Base-by-base conservation (phyloP, 2,329 filamentous ascomycete genomes). In the Uncinocarpus reesii region DNA sequence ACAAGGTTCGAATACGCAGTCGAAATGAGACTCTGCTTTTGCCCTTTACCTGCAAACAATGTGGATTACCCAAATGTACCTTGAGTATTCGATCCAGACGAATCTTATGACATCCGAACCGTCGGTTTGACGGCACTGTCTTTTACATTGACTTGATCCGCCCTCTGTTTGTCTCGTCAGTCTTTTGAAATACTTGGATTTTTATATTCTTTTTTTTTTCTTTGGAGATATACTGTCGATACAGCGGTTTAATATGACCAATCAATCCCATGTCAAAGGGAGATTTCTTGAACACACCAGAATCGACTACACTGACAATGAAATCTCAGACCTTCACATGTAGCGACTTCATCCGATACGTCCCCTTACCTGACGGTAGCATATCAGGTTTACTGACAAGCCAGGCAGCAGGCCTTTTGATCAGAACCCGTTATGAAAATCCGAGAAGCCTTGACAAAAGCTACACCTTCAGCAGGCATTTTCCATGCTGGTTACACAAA, bases 1-100 rank as follows among this genome's bases (percentile, higher is more conserved):
- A 37, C 46, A 48, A 43, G 49, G 29, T 26, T 41, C 45, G 7
- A 34, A 32, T 34, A 24, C 24, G 4, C 35, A 32, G 26, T 47
- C 36, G 11, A 47, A 41, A 41, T 47, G 26, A 41, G 13, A 26
- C 2, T 2, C 13, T 26, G 23, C 21, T 13, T 5, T 7, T 2
- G 8, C 8, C 21, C 7, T 26, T 20, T 26, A 16, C 35, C 34
- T 41, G 24, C 23, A 7, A 29, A 28, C 23, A 11, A 28, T 13
- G 42, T 28, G 24, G 20, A n/a, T 31, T 13, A 4, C 15, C 34
- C 21, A 20, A 16, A 4, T 31, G 32, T 29, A n/a, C n/a, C 11
- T 21, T 35, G 6, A 43, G 24, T 46, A 7, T 8, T 31, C 5
- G 15, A 37, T 31, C 10, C 7, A 29, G 15, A 46, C 11, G 15